A percentile compares a stretch with the other conserved stretches of the same genome.
These are phyloP conservation scores for Novymonas esmeraldas DNA, from an alignment of 208 protist species.

Conservation along the genomic window DNA sequence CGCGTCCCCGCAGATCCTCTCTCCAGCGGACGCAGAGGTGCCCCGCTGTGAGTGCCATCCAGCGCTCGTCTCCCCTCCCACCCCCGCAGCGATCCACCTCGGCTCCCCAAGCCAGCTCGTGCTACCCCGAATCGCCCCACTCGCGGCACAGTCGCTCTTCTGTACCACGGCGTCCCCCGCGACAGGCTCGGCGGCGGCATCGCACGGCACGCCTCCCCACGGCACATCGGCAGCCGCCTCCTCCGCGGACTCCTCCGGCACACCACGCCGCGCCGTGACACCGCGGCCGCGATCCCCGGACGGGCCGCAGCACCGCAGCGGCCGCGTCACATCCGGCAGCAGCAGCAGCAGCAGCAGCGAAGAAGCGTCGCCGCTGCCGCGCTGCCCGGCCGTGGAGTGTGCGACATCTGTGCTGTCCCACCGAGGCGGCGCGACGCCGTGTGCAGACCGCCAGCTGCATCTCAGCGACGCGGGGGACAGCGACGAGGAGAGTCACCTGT, in stretches of 20 bases:
- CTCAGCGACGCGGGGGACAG: background rate
- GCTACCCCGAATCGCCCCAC: background rate
- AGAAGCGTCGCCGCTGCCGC: conserved; percentile 10
- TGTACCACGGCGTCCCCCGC: background rate
- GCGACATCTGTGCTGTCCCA: no score
- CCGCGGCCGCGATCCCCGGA: no score
- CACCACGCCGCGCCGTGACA: no score
- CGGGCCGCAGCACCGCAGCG: no score
- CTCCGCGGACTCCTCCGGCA: background rate
- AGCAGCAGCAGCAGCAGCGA: background rate
- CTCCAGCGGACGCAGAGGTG: no score
- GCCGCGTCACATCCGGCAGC: no score
- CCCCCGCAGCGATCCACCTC: background rate
- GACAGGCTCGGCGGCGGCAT: background rate
- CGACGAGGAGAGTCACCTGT: background rate
- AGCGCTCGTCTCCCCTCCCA: background rate
- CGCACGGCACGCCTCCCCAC: background rate
- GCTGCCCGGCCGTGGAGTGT: conserved; percentile 2
- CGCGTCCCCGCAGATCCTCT: no score
- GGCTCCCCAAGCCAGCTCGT: background rate
- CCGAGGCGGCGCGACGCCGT: background rate
- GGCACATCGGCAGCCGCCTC: background rate
- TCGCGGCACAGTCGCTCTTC: background rate
- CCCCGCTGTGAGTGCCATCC: background rate
- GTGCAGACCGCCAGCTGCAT: background rate